phyloP scores from a whole-genome alignment of 2,329 filamentous ascomycete genomes.

The Penicillium palitans region DNA sequence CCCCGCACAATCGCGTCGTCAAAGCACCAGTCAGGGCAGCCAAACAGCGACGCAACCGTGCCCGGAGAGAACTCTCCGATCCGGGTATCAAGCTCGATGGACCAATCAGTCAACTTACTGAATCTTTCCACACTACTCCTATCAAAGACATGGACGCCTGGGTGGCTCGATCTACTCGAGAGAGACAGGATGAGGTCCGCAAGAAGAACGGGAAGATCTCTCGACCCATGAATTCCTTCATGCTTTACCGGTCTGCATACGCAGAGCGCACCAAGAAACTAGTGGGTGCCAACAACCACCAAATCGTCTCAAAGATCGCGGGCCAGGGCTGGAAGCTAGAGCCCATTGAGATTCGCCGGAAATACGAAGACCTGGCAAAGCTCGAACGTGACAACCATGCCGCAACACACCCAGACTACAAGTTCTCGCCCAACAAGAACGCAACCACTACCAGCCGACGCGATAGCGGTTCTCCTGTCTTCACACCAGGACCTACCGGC shows the following conservation, averaged over 20 bases:
- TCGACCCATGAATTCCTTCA: conserved; percentile 95
- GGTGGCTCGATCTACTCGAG: conserved; percentile 69
- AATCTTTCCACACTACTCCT: conserved; percentile 51
- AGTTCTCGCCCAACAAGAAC: conserved; percentile 82
- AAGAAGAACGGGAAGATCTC: conserved; percentile 77
- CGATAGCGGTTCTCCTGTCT: conserved; percentile 3
- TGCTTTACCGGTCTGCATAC: conserved; percentile 93
- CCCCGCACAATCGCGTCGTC: conserved; percentile 10
- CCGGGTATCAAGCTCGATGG: conserved; percentile 13
- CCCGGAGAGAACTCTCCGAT: conserved; percentile 17
- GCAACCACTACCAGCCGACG: conserved; percentile 43
- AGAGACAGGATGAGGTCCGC: conserved; percentile 64
- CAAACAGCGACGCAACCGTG: conserved; percentile 8
- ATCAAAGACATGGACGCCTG: conserved; percentile 77
- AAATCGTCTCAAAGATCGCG: conserved; percentile 84
- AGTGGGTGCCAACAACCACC: conserved; percentile 86
- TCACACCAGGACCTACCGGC: neutral
- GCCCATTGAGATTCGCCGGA: conserved; percentile 66
- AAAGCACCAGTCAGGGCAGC: conserved; percentile 11
- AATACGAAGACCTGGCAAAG: conserved; percentile 76
- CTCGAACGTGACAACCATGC: conserved; percentile 83
- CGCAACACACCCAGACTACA: conserved; percentile 84
- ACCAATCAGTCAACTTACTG: conserved; percentile 33
- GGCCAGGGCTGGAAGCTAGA: conserved; percentile 85
- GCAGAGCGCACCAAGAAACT: conserved; percentile 81